Conservation (phyloP, 495 filamentous ascomycete genomes). For the Cryomyces minteri region DNA sequence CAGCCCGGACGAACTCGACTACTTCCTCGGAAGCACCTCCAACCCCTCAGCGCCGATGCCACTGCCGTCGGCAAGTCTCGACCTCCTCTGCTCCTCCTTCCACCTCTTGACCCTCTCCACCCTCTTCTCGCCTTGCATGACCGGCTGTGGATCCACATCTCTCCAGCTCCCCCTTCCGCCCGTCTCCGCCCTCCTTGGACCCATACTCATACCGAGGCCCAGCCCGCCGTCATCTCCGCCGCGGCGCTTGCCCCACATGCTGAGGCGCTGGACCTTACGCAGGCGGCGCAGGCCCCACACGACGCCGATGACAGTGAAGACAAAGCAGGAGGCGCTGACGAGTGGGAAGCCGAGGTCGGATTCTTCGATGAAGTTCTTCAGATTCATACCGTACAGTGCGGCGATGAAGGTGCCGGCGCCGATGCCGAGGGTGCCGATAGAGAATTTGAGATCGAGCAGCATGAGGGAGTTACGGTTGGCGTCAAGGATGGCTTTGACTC, state of each 20-base stretch:
- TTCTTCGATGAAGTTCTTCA: slow-evolving; percentile 97
- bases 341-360: slow-evolving; percentile 72
- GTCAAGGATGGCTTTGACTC: slow-evolving; percentile 91
- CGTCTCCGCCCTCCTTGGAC: background rate
- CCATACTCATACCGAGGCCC: background rate
- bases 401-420: slow-evolving; percentile 87
- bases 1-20: no score
- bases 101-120: background rate
- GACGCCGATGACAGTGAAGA: slow-evolving; percentile 59
- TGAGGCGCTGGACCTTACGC: slow-evolving; percentile 71
- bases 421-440: slow-evolving; percentile 80
- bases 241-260: slow-evolving; percentile 44
- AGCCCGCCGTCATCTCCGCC: background rate
- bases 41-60: background rate
- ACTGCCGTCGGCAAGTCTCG: background rate
- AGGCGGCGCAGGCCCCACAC: slow-evolving; percentile 66
- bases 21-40: no score
- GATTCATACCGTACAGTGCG: slow-evolving; percentile 96
- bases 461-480: slow-evolving; percentile 97
- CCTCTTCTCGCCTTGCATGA: background rate
- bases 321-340: slow-evolving; percentile 48
- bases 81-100: background rate
- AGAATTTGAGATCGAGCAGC: slow-evolving; percentile 93
- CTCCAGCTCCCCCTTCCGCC: slow-evolving; percentile 2
- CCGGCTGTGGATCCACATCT: background rate